phyloP scores from a whole-genome alignment of 2,329 filamentous ascomycete species.

The Neofusicoccum umdonicola region DNA sequence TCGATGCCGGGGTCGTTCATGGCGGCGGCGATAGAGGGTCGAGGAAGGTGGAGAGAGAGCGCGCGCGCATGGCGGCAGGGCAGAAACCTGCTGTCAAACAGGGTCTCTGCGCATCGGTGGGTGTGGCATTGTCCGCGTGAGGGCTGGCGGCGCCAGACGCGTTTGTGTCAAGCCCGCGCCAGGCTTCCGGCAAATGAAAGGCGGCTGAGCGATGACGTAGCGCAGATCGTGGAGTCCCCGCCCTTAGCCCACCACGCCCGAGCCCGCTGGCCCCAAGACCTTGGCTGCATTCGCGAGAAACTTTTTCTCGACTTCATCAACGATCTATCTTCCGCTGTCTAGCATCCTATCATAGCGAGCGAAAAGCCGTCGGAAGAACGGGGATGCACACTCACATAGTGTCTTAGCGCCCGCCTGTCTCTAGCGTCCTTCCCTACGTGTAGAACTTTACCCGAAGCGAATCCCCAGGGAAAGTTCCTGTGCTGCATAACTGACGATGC shows the following conservation, averaged over 20 bases:
- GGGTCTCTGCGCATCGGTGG: background rate
- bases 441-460: too few relatives aligned
- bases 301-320: slow-evolving; percentile 1
- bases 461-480: too few relatives aligned
- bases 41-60: too few relatives aligned
- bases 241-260: background rate
- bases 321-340: background rate
- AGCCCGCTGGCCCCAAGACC: background rate
- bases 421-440: too few relatives aligned
- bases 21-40: background rate
- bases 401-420: too few relatives aligned
- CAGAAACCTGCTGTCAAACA: too few relatives aligned
- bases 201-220: slow-evolving; percentile 7
- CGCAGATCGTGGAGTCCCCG: background rate
- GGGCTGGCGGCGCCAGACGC: background rate
- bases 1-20: slow-evolving; percentile 57
- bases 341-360: too few relatives aligned
- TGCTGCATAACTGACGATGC: too few relatives aligned
- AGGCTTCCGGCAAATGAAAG: background rate
- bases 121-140: background rate
- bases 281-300: background rate
- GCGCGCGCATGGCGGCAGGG: background rate
- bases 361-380: too few relatives aligned
- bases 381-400: too few relatives aligned
- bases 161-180: background rate